phyloP scores from a whole-genome alignment of 495 filamentous ascomycete genomes.

The Podospora conica region DNA sequence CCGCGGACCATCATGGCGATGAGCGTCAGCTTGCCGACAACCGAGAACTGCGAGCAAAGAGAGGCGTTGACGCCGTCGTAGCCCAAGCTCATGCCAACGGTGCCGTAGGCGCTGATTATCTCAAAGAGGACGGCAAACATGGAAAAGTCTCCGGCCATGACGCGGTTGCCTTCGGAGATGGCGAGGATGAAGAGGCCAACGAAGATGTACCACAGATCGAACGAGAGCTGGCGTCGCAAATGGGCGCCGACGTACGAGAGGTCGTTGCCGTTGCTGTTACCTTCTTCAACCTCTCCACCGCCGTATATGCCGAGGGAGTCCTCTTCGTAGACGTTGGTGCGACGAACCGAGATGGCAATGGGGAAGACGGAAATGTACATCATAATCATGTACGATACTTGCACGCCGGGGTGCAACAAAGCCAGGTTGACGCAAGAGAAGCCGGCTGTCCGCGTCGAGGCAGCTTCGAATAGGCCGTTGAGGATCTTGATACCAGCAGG shows the following conservation, averaged over 20 bases:
- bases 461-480: conserved; percentile 82
- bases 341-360: conserved; percentile 86
- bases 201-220: conserved; percentile 94
- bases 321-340: conserved; percentile 97
- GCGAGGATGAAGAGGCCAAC: conserved; percentile 81
- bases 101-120: conserved; percentile 87
- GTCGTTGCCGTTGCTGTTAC: conserved; percentile 41
- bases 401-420: conserved; percentile 78
- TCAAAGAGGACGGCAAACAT: conserved; percentile 85
- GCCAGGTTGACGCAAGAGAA: conserved; percentile 74
- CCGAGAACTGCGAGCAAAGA: conserved; percentile 71
- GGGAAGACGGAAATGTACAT: conserved; percentile 99
- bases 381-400: conserved; percentile 95
- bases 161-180: conserved; percentile 65
- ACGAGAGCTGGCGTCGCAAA: conserved; percentile 81
- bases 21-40: conserved; percentile 83
- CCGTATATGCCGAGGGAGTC: conserved; percentile 79
- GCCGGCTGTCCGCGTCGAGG: conserved; percentile 80
- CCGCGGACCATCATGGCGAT: conserved; percentile 92
- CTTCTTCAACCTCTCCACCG: conserved; percentile 40
- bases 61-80: conserved; percentile 68
- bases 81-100: conserved; percentile 84
- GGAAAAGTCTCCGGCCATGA: conserved; percentile 61
- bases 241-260: conserved; percentile 82
- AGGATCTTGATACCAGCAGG: conserved; percentile 66